These are phyloP conservation scores for Dothistroma septosporum DNA, from an alignment of 2,329 filamentous ascomycete species.

Conservation along the genomic window DNA sequence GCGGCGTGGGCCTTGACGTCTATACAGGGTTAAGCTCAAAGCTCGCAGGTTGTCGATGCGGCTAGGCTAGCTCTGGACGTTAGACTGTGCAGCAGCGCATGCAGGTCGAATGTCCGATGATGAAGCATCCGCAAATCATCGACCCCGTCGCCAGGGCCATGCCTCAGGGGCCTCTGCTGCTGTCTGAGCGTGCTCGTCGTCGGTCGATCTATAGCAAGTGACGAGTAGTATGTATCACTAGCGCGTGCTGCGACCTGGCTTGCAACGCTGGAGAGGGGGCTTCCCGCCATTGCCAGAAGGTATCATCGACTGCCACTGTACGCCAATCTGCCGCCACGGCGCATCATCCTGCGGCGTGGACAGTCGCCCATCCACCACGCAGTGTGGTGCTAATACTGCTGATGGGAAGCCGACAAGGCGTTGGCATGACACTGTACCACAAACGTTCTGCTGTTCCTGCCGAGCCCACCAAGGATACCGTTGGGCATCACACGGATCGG, in stretches of 20 bases:
- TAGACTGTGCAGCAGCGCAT: background rate
- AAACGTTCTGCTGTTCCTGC: background rate
- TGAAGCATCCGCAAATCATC: slow-evolving; percentile 1
- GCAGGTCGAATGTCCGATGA: background rate
- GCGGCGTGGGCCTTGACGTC: background rate
- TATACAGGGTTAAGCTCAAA: background rate
- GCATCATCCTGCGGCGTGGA: background rate
- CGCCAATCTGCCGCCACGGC: background rate
- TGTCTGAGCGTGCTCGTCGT: too few species aligned
- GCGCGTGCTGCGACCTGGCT: too few species aligned
- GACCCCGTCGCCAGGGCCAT: background rate
- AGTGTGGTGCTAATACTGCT: background rate
- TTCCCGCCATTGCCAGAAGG: too few species aligned
- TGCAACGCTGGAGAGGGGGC: too few species aligned
- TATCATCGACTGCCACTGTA: background rate
- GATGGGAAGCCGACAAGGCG: background rate
- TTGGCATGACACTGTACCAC: background rate
- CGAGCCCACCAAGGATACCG: slow-evolving; percentile 4
- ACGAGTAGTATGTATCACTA: background rate
- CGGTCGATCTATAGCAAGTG: background rate
- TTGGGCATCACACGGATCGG: slow-evolving; percentile 4
- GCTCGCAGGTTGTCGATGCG: background rate
- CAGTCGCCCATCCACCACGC: background rate
- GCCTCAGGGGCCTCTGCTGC: background rate
- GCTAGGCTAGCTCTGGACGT: background rate